Conservation (phyloP, 768 basidiomycete genomes). For the Boletus bicolor region DNA sequence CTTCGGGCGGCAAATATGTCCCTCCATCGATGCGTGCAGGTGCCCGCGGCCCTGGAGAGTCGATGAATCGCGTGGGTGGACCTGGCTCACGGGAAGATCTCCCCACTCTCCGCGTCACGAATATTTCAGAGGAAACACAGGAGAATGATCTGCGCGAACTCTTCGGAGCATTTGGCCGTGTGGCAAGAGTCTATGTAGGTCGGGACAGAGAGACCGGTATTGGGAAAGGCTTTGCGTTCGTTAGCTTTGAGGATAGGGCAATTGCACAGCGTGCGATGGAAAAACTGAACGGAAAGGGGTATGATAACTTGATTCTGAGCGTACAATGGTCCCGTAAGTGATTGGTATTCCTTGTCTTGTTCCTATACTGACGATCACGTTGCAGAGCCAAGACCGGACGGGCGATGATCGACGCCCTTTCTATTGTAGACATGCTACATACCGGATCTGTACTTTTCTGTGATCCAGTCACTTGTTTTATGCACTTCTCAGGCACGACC, state of each 20-base stretch:
- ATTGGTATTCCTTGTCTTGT: background rate
- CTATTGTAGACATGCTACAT: constrained; percentile 1
- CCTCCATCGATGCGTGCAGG: constrained; percentile 87
- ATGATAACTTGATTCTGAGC: constrained; percentile 83
- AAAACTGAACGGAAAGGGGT: constrained; percentile 88
- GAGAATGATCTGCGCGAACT: constrained; percentile 93
- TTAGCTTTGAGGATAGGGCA: constrained; percentile 84
- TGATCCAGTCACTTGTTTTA: background rate
- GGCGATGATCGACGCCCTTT: constrained; percentile 17
- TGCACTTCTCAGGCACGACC: background rate
- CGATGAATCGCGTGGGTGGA: constrained; percentile 51
- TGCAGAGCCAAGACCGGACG: constrained; percentile 45
- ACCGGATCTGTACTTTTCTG: constrained; percentile 2
- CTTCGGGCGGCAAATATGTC: constrained; percentile 80
- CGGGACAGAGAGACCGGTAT: constrained; percentile 91
- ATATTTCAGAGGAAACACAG: constrained; percentile 92
- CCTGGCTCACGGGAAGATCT: constrained; percentile 77
- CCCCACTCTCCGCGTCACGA: constrained; percentile 95
- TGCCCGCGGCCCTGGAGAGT: constrained; percentile 68
- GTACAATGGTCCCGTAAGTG: constrained; percentile 64
- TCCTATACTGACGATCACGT: background rate
- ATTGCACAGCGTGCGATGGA: constrained; percentile 86
- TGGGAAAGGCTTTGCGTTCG: constrained; percentile 96
- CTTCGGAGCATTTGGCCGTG: constrained; percentile 81
- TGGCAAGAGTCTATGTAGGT: constrained; percentile 90